These are phyloP conservation scores for Pyrenophora seminiperda DNA, from an alignment of 2,329 filamentous ascomycete genomes.

Conservation along the genomic window DNA sequence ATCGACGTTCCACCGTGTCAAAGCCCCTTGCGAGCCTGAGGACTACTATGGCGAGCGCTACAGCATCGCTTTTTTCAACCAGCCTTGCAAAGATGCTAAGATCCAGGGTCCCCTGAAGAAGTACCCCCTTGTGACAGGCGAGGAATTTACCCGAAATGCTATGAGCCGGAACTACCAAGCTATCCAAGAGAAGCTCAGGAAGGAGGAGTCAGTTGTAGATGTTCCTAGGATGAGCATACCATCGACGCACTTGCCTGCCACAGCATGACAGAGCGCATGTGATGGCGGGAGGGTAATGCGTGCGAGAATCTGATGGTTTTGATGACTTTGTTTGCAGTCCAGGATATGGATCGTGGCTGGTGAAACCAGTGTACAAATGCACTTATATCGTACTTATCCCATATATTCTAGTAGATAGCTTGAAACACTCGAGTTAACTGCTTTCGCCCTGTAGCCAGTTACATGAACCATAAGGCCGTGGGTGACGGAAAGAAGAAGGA, in stretches of 20 bases:
- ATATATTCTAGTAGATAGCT: too few relatives aligned
- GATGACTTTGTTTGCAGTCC: too few relatives aligned
- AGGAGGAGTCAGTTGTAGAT: slow-evolving; percentile 1
- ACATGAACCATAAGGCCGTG: background rate
- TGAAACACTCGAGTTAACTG: too few relatives aligned
- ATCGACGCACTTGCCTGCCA: background rate
- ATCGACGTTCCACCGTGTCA: slow-evolving; percentile 68
- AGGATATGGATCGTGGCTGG: too few relatives aligned
- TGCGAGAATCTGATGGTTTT: too few relatives aligned
- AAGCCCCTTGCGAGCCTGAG: slow-evolving; percentile 60
- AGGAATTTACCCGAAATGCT: slow-evolving; percentile 63
- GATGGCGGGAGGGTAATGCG: too few relatives aligned
- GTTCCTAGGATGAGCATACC: background rate
- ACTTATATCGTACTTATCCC: too few relatives aligned
- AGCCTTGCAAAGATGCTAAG: slow-evolving; percentile 62
- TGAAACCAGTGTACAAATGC: too few relatives aligned
- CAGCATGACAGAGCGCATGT: background rate
- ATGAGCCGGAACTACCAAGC: slow-evolving; percentile 63
- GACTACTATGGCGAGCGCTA: slow-evolving; percentile 65
- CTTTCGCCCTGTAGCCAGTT: too few relatives aligned
- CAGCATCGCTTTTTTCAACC: slow-evolving; percentile 70
- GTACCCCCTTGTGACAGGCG: slow-evolving; percentile 65
- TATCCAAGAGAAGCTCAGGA: slow-evolving; percentile 55
- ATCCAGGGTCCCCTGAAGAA: slow-evolving; percentile 67
- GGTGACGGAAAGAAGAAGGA: background rate